Evolutionary conservation across 768 basidiomycete genomes (phyloP).

Genomic region (Tulasnella sp.): DNA sequence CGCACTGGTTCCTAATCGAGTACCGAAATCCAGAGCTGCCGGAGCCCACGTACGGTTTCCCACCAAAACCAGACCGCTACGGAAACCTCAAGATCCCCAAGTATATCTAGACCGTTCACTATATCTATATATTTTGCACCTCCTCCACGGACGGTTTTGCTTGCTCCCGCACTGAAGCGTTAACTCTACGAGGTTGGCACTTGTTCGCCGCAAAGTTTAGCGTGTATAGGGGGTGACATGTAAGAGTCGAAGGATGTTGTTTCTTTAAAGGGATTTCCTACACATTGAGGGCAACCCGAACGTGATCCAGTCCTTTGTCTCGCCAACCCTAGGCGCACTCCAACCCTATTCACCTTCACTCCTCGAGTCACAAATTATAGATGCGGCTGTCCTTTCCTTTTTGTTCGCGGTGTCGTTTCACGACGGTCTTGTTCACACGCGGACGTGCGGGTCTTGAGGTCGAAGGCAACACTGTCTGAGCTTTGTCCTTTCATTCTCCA

Average conservation of each 20-base stretch:
- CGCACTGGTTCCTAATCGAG: background rate
- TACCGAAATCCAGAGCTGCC: slow-evolving; percentile 43
- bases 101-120: slow-evolving; percentile 43
- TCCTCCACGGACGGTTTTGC: slow-evolving; percentile 2
- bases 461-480: background rate
- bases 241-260: too few species aligned
- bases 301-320: too few species aligned
- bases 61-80: slow-evolving; percentile 60
- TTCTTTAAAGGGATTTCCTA: too few species aligned
- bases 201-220: too few species aligned
- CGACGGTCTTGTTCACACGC: background rate
- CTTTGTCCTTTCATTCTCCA: background rate
- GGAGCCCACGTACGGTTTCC: slow-evolving; percentile 63
- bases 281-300: too few species aligned
- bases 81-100: slow-evolving; percentile 55
- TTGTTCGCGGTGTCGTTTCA: background rate
- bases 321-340: too few species aligned
- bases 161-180: background rate
- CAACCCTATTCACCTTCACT: background rate
- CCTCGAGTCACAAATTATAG: background rate
- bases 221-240: too few species aligned
- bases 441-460: background rate
- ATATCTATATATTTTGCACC: slow-evolving; percentile 3
- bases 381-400: background rate
- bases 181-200: background rate